Conservation (phyloP, 306 rosid genomes). For the Canavalia gladiata region DNA sequence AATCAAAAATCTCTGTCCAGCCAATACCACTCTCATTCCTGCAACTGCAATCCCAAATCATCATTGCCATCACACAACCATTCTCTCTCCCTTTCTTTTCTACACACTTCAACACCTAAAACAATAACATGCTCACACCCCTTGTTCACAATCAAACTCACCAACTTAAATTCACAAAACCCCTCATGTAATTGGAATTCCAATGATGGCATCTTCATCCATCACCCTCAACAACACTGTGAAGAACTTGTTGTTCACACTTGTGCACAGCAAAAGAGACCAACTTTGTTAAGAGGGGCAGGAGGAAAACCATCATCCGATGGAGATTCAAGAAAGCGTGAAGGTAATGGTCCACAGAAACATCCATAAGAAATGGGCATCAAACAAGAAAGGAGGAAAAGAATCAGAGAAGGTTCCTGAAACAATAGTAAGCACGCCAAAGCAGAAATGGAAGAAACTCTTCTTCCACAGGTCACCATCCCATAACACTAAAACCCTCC, state of each 20-base stretch:
- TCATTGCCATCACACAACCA: conserved; percentile 27
- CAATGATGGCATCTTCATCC: conserved; percentile 38
- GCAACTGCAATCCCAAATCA: conserved; percentile 40
- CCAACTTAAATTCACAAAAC: background rate
- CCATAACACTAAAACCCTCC: conserved; percentile 38
- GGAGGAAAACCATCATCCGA: conserved; percentile 12
- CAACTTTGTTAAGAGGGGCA: background rate
- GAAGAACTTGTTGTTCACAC: conserved; percentile 33
- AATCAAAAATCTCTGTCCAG: conserved; percentile 50
- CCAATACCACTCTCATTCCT: background rate
- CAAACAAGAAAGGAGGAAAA: conserved; percentile 12
- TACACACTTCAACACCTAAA: conserved; percentile 8
- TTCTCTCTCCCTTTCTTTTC: background rate
- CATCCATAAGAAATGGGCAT: conserved; percentile 40
- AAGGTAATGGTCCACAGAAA: conserved; percentile 55
- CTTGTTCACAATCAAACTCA: background rate
- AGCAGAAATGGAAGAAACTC: conserved; percentile 78
- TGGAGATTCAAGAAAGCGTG: conserved; percentile 76
- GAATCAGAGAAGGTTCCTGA: conserved; percentile 40
- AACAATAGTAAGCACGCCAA: conserved; percentile 28
- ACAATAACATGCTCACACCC: conserved; percentile 7
- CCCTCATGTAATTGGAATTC: background rate
- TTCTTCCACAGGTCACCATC: conserved; percentile 53
- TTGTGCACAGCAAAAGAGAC: background rate
- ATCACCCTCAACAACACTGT: conserved; percentile 7